phyloP scores from a whole-genome alignment of 495 filamentous ascomycete genomes.

The Daldinia grandis region DNA sequence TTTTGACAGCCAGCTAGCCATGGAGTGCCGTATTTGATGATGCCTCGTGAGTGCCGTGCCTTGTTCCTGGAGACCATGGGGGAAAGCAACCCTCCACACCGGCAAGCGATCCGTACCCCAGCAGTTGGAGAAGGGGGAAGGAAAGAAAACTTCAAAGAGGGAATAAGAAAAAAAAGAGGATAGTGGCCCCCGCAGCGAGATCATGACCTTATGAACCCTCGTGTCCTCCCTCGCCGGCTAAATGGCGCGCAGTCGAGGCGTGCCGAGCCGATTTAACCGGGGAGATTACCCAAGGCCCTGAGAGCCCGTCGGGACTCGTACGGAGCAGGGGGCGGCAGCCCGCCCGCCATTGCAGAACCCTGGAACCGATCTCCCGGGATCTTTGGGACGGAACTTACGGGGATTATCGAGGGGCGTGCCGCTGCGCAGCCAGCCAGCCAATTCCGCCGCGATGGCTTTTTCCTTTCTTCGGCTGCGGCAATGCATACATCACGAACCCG shows the following conservation, averaged over 20 bases:
- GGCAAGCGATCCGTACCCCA: conserved; percentile 34
- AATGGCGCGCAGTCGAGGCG: conserved; percentile 36
- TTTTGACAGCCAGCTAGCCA: conserved; percentile 5
- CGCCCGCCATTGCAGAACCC: conserved; percentile 24
- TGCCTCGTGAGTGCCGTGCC: conserved; percentile 26
- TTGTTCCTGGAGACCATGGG: conserved; percentile 29
- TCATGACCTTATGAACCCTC: neutral
- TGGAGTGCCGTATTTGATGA: neutral
- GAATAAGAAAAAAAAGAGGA: neutral
- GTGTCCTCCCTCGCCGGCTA: conserved; percentile 23
- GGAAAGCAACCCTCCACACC: conserved; percentile 30
- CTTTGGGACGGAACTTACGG: conserved; percentile 27
- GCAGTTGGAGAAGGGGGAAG: conserved; percentile 25
- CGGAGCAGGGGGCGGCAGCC: conserved; percentile 9
- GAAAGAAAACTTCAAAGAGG: conserved; percentile 5
- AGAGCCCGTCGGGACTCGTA: conserved; percentile 32
- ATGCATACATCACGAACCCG: conserved; percentile 19
- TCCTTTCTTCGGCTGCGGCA: conserved; percentile 23
- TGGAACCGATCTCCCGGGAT: conserved; percentile 40
- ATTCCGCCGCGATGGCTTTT: conserved; percentile 20
- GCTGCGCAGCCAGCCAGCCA: neutral
- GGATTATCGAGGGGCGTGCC: conserved; percentile 8
- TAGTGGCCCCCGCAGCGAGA: conserved; percentile 10
- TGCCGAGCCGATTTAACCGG: conserved; percentile 34
- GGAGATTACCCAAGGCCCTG: conserved; percentile 36